Evolutionary conservation across 1,284 basidiomycete genomes (phyloP).

Genomic region (Marasmius oreades): DNA sequence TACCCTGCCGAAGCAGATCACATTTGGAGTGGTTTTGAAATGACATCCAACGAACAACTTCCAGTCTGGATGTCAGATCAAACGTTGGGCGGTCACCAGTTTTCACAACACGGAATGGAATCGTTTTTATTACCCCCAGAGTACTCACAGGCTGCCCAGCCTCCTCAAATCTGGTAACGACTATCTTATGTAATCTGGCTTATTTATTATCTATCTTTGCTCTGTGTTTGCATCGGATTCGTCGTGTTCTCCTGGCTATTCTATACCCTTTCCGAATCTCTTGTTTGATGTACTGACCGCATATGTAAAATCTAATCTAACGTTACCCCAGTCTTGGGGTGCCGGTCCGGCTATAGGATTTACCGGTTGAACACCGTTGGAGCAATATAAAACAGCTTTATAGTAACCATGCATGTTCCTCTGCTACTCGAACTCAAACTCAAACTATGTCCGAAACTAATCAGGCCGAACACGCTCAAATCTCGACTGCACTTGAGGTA

Average conservation of each 20-base stretch:
- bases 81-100: constrained; percentile 67
- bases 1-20: constrained; percentile 57
- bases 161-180: constrained; percentile 66
- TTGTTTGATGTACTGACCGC: constrained; percentile 25
- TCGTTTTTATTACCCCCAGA: constrained; percentile 75
- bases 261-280: constrained; percentile 75
- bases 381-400: too few relatives aligned
- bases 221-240: constrained; percentile 1
- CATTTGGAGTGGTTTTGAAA: constrained; percentile 72
- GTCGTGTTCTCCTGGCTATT: background rate
- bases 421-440: background rate
- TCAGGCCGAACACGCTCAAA: constrained; percentile 54
- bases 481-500: constrained; percentile 71
- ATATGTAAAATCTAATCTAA: too few relatives aligned
- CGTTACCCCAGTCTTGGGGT: too few relatives aligned
- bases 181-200: background rate
- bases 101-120: constrained; percentile 78
- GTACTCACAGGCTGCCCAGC: constrained; percentile 54
- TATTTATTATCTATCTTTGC: background rate
- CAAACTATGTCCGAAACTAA: constrained; percentile 28
- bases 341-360: too few relatives aligned
- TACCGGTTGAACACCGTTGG: too few relatives aligned
- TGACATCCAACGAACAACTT: constrained; percentile 66
- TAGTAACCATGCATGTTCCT: too few relatives aligned
- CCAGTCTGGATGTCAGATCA: constrained; percentile 83